Evolutionary conservation across 129 eudicot genomes (phyloP).

Genomic region (Flaveria bidentis): DNA sequence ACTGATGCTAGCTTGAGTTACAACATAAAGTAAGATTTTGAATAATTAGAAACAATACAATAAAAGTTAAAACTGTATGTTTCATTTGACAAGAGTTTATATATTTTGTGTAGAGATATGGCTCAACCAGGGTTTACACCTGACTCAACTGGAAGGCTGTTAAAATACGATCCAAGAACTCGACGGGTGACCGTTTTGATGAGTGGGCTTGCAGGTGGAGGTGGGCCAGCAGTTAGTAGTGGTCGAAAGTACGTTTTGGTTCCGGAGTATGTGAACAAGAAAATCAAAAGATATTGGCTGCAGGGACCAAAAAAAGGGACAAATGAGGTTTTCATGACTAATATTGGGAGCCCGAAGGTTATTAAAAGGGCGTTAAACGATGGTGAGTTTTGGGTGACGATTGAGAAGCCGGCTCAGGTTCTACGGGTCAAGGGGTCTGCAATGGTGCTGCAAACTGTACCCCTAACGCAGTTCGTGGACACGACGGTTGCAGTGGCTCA

Average conservation of each 20-base stretch:
- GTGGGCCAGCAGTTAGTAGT: slow-evolving; percentile 33
- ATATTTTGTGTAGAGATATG: slow-evolving; percentile 25
- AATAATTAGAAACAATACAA: too few species aligned
- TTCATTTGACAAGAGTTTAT: slow-evolving; percentile 1
- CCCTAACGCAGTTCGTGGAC: slow-evolving; percentile 16
- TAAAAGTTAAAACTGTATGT: neutral
- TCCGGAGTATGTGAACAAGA: slow-evolving; percentile 24
- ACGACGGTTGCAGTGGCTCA: slow-evolving; percentile 27
- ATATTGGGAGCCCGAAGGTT: slow-evolving; percentile 23
- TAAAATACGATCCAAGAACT: slow-evolving; percentile 29
- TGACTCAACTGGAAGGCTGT: slow-evolving; percentile 41
- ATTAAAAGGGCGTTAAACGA: slow-evolving; percentile 27
- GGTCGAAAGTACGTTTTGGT: slow-evolving; percentile 29
- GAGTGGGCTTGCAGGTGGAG: slow-evolving; percentile 25
- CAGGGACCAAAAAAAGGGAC: slow-evolving; percentile 28
- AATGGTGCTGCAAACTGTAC: slow-evolving; percentile 21
- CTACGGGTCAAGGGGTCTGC: slow-evolving; percentile 33
- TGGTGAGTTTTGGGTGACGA: slow-evolving; percentile 37
- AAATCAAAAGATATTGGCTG: slow-evolving; percentile 32
- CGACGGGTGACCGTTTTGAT: slow-evolving; percentile 23
- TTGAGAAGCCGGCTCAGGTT: slow-evolving; percentile 22
- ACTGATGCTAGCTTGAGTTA: too few species aligned
- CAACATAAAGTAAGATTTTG: too few species aligned
- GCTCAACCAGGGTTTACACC: slow-evolving; percentile 29
- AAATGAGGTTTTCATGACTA: slow-evolving; percentile 28